Evolutionary conservation across 768 basidiomycete genomes (phyloP).

Genomic region (Suillus weaverae): DNA sequence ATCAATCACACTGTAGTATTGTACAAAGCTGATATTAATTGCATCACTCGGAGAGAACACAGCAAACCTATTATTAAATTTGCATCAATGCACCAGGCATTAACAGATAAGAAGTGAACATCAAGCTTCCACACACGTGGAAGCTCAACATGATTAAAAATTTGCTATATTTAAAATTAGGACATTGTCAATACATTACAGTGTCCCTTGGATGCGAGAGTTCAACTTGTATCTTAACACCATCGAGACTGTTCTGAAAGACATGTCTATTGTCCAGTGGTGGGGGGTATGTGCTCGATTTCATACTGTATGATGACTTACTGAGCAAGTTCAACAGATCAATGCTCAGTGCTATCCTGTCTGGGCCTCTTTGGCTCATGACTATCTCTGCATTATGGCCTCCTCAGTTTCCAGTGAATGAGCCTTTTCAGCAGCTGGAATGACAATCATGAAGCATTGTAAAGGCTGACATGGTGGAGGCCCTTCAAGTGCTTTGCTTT

Average conservation of each 20-base stretch:
- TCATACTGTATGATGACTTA: neutral
- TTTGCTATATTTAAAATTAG: no score
- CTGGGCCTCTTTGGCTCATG: slow-evolving; percentile 37
- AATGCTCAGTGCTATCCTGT: slow-evolving; percentile 14
- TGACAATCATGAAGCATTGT: slow-evolving; percentile 39
- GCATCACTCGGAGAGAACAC: no score
- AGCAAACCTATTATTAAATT: no score
- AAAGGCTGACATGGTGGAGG: slow-evolving; percentile 36
- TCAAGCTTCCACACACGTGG: no score
- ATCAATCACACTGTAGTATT: no score
- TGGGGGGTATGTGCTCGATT: slow-evolving; percentile 32
- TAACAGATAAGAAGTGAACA: no score
- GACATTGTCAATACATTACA: no score
- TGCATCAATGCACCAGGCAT: no score
- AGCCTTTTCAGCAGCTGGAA: slow-evolving; percentile 40
- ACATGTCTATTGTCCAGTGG: slow-evolving; percentile 28
- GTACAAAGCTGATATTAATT: no score
- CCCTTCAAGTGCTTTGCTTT: slow-evolving; percentile 33
- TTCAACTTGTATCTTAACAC: slow-evolving; percentile 33
- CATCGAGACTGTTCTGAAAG: slow-evolving; percentile 29
- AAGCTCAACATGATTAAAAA: no score
- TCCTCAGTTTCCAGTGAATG: slow-evolving; percentile 38
- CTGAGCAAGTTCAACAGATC: slow-evolving; percentile 24
- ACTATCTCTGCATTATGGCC: slow-evolving; percentile 42
- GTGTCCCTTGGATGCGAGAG: slow-evolving; percentile 10